Evolutionary conservation across 176 grass and related monocot genomes (phyloP).

Genomic region (Pharus latifolius): DNA sequence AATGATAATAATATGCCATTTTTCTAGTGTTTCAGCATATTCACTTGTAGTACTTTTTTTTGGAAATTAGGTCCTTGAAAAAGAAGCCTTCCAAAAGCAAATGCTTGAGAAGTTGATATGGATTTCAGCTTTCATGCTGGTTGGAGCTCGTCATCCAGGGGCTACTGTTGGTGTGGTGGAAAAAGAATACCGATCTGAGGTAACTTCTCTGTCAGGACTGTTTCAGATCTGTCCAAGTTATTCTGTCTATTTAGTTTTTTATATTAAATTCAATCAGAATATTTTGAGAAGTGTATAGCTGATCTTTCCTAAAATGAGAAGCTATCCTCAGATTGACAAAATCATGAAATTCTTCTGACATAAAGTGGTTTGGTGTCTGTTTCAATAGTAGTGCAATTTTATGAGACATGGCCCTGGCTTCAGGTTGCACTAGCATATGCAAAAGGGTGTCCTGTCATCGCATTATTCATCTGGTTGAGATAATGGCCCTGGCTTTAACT

Average conservation of each 20-base stretch:
- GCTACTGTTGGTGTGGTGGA: slow-evolving; percentile 74
- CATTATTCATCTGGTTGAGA: background rate
- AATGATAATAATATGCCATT: background rate
- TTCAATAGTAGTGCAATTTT: too few relatives aligned
- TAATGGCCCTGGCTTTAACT: background rate
- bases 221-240: background rate
- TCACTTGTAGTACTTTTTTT: background rate
- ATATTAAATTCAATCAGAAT: too few relatives aligned
- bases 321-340: background rate
- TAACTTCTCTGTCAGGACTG: slow-evolving; percentile 7
- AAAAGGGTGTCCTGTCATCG: background rate
- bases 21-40: background rate
- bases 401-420: too few relatives aligned
- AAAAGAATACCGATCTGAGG: slow-evolving; percentile 62
- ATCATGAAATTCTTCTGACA: background rate
- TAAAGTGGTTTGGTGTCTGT: background rate
- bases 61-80: slow-evolving; percentile 65
- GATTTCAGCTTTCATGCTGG: slow-evolving; percentile 97
- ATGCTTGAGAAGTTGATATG: slow-evolving; percentile 98
- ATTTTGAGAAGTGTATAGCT: too few relatives aligned
- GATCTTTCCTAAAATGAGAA: background rate
- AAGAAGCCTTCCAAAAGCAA: slow-evolving; percentile 84
- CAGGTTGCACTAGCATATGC: too few relatives aligned
- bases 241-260: too few relatives aligned
- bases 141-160: slow-evolving; percentile 83